Evolutionary conservation across 345 rosid genomes (phyloP), one percentile per base, ranked within the genome.

Genomic region (Alliaria petiolata): DNA sequence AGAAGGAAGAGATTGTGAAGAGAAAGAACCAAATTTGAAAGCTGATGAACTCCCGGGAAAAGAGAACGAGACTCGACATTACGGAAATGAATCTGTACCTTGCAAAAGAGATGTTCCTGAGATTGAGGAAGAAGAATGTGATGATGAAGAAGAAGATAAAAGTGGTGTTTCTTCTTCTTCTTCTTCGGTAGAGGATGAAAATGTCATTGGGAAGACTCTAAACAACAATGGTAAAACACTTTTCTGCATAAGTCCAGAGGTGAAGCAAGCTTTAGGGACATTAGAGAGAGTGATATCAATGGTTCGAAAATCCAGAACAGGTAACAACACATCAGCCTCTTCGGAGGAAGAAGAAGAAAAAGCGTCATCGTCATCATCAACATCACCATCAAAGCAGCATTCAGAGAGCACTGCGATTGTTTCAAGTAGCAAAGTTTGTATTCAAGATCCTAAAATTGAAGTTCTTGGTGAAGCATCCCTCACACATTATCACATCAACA

Each of bases 201-300:
- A 43, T 61, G 55, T 40, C 40, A 72, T 20, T 1, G 15, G 39
- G 6, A 69, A 46, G 45, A 30, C 76, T 61, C 63, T 19, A 57
- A 58, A 49, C n/a, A 79, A 81, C 16, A 42, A 40, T 50, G 72
- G 10, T 54, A 78, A 68, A 72, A 84, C 75, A 65, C 72, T 62
- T 19, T 35, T 80, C 65, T 56, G 52, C 66, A 54, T 87, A 57
- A 81, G 95, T 62, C 90, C 88, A 13, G 81, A 79, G 81, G 96
- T 95, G 44, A 79, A 83, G 66, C 82, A 84, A 62, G 99, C 97
- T 63, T 78, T 95, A 62, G 82, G 85, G 65, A 89, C 85, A 22
- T 47, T 95, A 71, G 97, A 95, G 67, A 84, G 78, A 73, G 96
- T 72, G 31, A 87, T 95, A 62, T 73, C 80, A 5, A 33, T 88